Conservation (phyloP, 2,329 filamentous ascomycete species). For the Claviceps cyperi region DNA sequence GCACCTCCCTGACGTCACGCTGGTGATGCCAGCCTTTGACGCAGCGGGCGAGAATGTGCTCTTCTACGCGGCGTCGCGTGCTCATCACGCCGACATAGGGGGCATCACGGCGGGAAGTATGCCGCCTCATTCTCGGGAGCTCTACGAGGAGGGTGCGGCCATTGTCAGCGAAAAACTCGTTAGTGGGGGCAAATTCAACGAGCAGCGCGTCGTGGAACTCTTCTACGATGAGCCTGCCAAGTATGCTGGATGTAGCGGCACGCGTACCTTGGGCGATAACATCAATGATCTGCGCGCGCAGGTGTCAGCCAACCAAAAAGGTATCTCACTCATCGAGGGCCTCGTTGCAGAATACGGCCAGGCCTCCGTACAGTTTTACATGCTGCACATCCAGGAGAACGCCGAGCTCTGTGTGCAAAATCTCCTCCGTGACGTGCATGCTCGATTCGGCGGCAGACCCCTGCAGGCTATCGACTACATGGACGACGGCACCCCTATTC, state of each 20-base stretch:
- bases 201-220: constrained; percentile 58
- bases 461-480: constrained; percentile 64
- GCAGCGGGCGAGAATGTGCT: constrained; percentile 50
- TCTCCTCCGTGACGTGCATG: constrained; percentile 55
- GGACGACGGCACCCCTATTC: constrained; percentile 71
- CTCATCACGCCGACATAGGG: constrained; percentile 76
- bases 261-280: constrained; percentile 65
- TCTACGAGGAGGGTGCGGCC: constrained; percentile 48
- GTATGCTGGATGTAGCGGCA: constrained; percentile 63
- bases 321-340: constrained; percentile 63
- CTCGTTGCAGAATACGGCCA: constrained; percentile 68
- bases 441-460: constrained; percentile 55
- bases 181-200: constrained; percentile 62
- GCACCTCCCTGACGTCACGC: constrained; percentile 69
- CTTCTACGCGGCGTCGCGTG: constrained; percentile 69
- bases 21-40: constrained; percentile 66
- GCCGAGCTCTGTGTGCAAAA: constrained; percentile 61
- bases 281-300: constrained; percentile 74
- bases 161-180: constrained; percentile 57
- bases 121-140: constrained; percentile 56
- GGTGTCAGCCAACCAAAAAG: constrained; percentile 72
- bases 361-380: constrained; percentile 69
- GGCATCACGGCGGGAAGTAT: constrained; percentile 70
- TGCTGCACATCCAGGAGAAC: constrained; percentile 67
- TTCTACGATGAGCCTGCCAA: constrained; percentile 60